Conservation (phyloP, 345 rosid species). For the Mangifera indica region DNA sequence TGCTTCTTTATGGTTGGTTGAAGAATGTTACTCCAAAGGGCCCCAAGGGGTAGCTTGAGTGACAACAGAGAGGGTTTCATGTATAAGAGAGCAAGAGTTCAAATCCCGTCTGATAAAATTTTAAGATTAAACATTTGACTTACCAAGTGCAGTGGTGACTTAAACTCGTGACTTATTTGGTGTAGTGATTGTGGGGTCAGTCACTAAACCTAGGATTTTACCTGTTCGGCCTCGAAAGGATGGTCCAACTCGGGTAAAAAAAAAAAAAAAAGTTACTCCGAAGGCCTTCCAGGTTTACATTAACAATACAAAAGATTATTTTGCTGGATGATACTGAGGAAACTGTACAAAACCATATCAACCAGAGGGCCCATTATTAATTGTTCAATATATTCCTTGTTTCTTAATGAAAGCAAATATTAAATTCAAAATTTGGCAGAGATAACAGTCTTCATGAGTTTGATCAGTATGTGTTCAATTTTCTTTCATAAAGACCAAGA, state of each 20-base stretch:
- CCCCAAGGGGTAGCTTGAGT: too few relatives aligned
- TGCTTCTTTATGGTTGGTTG: constrained; percentile 21
- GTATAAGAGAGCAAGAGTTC: too few relatives aligned
- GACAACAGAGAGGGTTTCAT: too few relatives aligned
- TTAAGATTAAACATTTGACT: too few relatives aligned
- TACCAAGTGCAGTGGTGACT: too few relatives aligned
- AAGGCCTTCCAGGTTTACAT: constrained; percentile 1
- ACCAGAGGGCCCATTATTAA: constrained; percentile 3
- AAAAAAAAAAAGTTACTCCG: too few relatives aligned
- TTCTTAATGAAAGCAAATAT: neutral
- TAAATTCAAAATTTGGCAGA: neutral
- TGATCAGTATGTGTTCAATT: neutral
- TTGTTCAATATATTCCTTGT: neutral
- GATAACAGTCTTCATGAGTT: constrained; percentile 5
- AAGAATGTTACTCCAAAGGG: neutral
- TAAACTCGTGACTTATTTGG: too few relatives aligned
- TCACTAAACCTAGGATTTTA: too few relatives aligned
- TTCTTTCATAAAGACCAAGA: neutral
- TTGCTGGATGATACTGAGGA: neutral
- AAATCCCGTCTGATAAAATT: too few relatives aligned
- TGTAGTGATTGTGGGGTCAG: too few relatives aligned
- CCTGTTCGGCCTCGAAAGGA: too few relatives aligned
- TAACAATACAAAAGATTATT: neutral
- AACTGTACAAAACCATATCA: neutral
- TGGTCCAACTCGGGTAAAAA: too few relatives aligned